A percentile compares a stretch with the other conserved stretches of the same genome.
Conservation (phyloP, 257 asterid genomes). For the Solanum pinnatisectum region DNA sequence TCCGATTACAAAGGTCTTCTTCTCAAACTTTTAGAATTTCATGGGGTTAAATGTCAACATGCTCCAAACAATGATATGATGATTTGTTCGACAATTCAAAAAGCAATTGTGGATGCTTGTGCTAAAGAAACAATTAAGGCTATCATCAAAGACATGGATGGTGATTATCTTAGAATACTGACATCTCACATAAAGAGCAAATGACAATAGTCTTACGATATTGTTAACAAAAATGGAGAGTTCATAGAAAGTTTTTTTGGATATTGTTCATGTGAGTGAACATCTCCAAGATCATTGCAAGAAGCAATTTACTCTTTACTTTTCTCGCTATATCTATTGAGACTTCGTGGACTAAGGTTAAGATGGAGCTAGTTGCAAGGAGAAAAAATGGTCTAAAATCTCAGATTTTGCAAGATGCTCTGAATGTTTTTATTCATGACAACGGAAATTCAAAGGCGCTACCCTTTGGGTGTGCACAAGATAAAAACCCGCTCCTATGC, state of each 20-base stretch:
- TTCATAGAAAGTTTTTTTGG: too few relatives aligned
- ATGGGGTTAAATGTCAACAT: neutral
- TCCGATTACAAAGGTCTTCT: neutral
- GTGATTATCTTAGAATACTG: neutral
- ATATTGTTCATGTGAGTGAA: neutral
- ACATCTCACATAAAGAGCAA: neutral
- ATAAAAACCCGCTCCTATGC: neutral
- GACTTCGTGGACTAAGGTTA: neutral
- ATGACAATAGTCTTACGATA: neutral
- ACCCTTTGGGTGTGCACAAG: neutral
- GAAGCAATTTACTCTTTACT: neutral
- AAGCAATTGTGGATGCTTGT: neutral
- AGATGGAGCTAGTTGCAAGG: neutral
- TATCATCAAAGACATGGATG: neutral
- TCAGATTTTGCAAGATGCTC: neutral
- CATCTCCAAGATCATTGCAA: neutral
- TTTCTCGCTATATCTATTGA: neutral
- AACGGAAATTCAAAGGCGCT: too few relatives aligned
- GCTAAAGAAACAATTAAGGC: neutral
- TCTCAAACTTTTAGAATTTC: neutral
- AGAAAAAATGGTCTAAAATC: neutral
- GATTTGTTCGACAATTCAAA: neutral
- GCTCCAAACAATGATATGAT: neutral
- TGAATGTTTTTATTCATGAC: neutral
- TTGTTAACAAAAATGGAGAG: neutral